Base-by-base conservation (phyloP, 805 yeast species). In the Metschnikowia similis region DNA sequence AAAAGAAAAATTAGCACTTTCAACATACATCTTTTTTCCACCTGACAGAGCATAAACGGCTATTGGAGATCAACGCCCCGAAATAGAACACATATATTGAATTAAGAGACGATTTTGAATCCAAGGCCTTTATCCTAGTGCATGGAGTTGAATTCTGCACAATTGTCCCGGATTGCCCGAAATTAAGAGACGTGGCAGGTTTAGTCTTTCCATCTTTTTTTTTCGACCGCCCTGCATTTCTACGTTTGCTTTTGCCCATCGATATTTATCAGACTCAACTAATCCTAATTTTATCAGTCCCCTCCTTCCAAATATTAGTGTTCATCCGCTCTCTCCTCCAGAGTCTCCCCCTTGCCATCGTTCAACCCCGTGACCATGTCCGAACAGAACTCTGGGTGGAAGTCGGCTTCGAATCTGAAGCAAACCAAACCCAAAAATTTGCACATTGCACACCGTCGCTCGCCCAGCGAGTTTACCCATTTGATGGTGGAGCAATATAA, bases 381-480 rank as follows among this genome's bases (percentile, higher is more conserved):
- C 9, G 48, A 54, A 28, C 47, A 46, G 6, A 51, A 56, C 11
- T 46, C 38, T 27, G 39, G 46, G 39, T 43, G 39, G 39, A 43
- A 35, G 10, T 14, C 38, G 11, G 31, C 38, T 13, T 35, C 40
- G 21, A 35, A 13, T 31, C 39, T 27, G 40, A 43, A 35, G 32
- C 39, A 32, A 8, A 13, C 46, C 6, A 67, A 66, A 50, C 69
- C 71, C 2, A 66, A 64, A 47, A 71, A 69, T 57, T 63, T 94
- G 52, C 95, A 90, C 70, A 90, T 92, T 56, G 98, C 98, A n/a
- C 98, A 94, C 63, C 81, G 98, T 62, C 80, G 96, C 53, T 87
- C 97, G 2, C 97, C 97, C n/a, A 83, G 91, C 58, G 99, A 94
- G 66, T 76, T 94, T 65, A 92, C 98, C 2, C 87, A 86, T 48